phyloP scores from a whole-genome alignment of 805 yeast genomes.

The Metschnikowia baotianmanensis region DNA sequence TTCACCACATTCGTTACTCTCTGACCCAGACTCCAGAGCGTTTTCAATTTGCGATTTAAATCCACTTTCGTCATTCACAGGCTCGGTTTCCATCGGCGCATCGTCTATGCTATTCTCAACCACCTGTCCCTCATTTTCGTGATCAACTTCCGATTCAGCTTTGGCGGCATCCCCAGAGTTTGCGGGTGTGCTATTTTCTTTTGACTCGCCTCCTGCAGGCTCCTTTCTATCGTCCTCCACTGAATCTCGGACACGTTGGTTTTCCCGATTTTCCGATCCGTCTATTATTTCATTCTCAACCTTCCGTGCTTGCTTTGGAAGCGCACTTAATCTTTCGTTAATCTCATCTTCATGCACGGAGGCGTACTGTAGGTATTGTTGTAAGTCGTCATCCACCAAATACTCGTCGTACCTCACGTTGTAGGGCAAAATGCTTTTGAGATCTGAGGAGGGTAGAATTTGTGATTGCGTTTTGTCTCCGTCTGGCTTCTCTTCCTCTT shows the following conservation, averaged over 20 bases:
- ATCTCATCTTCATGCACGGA: slow-evolving; percentile 15
- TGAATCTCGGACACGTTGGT: too few relatives aligned
- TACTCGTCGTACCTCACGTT: slow-evolving; percentile 28
- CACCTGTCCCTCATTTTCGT: too few relatives aligned
- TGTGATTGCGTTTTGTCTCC: slow-evolving; percentile 3
- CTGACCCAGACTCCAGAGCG: too few relatives aligned
- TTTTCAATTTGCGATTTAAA: too few relatives aligned
- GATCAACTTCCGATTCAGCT: too few relatives aligned
- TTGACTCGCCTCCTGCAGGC: neutral
- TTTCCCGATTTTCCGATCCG: neutral
- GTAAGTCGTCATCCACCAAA: slow-evolving; percentile 27
- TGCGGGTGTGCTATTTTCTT: neutral
- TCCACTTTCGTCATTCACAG: too few relatives aligned
- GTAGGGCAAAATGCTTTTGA: slow-evolving; percentile 30
- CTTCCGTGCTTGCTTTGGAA: neutral
- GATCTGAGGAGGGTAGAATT: slow-evolving; percentile 24
- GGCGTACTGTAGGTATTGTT: slow-evolving; percentile 22
- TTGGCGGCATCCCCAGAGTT: neutral
- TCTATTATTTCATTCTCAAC: neutral
- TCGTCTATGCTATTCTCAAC: too few relatives aligned
- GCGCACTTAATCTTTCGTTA: slow-evolving; percentile 1
- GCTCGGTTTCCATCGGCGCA: too few relatives aligned
- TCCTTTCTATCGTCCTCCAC: neutral
- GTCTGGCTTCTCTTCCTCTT: slow-evolving; percentile 19
- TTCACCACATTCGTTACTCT: too few relatives aligned